Conservation (phyloP, 164 flowering plant species). For the Tetrastigma voinierianum region DNA sequence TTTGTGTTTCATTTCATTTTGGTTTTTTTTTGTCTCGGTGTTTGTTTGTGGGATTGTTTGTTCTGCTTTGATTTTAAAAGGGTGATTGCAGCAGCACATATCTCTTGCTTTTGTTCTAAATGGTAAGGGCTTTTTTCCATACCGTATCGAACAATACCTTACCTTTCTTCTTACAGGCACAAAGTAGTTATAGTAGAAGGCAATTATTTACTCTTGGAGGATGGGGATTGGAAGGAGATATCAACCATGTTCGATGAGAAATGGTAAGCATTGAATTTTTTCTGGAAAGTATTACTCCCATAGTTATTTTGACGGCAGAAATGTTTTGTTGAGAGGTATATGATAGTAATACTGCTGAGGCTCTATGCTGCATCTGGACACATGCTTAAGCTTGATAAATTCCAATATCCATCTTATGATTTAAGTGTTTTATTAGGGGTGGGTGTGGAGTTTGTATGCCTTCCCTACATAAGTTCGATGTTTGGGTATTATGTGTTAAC, state of each 20-base stretch:
- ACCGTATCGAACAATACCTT: background rate
- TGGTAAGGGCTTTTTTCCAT: background rate
- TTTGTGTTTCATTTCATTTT: too few relatives aligned
- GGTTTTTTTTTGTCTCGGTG: too few relatives aligned
- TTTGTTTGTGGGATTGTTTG: too few relatives aligned
- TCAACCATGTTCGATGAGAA: slow-evolving; percentile 76
- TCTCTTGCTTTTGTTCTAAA: background rate
- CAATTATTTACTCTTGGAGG: slow-evolving; percentile 79
- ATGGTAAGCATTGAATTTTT: slow-evolving; percentile 48
- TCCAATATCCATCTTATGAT: too few relatives aligned
- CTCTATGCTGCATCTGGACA: too few relatives aligned
- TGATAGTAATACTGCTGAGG: too few relatives aligned
- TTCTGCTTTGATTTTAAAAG: too few relatives aligned
- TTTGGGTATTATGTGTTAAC: too few relatives aligned
- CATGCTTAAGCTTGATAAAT: too few relatives aligned
- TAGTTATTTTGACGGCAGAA: too few relatives aligned
- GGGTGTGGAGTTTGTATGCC: background rate
- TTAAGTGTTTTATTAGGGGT: too few relatives aligned
- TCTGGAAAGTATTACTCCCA: background rate
- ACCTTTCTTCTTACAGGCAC: slow-evolving; percentile 55
- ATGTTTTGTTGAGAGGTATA: too few relatives aligned
- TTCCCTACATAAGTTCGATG: background rate
- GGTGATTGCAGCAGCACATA: background rate
- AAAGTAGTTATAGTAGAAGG: slow-evolving; percentile 93
- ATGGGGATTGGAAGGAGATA: slow-evolving; percentile 80